Evolutionary conservation across 192 early-diverging fungal genomes (phyloP).

Genomic region (Spinellus fusiger): DNA sequence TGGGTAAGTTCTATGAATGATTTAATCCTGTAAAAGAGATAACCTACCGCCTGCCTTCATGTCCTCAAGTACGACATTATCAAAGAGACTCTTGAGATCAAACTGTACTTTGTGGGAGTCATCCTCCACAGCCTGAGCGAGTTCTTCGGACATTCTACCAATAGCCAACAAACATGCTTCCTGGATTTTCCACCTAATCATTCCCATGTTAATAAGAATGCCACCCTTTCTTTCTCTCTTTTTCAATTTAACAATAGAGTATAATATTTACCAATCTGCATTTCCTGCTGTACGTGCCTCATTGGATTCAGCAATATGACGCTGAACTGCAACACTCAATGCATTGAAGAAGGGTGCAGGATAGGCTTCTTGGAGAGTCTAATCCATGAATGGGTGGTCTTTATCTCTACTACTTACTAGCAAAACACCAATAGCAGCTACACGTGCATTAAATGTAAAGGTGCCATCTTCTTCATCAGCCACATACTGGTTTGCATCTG

Average conservation of each 20-base stretch:
- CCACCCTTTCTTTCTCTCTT: neutral
- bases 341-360: slow-evolving; percentile 46
- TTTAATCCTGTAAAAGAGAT: neutral
- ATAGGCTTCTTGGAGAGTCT: slow-evolving; percentile 7
- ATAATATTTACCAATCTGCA: slow-evolving; percentile 42
- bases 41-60: slow-evolving; percentile 50
- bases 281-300: slow-evolving; percentile 44
- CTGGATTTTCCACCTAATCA: slow-evolving; percentile 71
- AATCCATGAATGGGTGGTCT: neutral
- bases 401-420: slow-evolving; percentile 24
- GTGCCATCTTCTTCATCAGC: slow-evolving; percentile 90
- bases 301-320: slow-evolving; percentile 45
- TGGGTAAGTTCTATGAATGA: neutral
- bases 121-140: slow-evolving; percentile 50
- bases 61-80: slow-evolving; percentile 72
- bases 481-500: slow-evolving; percentile 83
- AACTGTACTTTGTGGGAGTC: slow-evolving; percentile 38
- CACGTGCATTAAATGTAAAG: slow-evolving; percentile 79
- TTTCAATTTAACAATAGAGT: neutral
- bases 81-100: slow-evolving; percentile 74
- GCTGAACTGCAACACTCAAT: slow-evolving; percentile 44
- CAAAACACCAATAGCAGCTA: slow-evolving; percentile 77
- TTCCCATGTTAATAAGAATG: slow-evolving; percentile 16
- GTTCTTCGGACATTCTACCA: slow-evolving; percentile 55
- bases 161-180: slow-evolving; percentile 79